Base-by-base conservation (phyloP, 306 rosid species). In the Casuarina glauca region DNA sequence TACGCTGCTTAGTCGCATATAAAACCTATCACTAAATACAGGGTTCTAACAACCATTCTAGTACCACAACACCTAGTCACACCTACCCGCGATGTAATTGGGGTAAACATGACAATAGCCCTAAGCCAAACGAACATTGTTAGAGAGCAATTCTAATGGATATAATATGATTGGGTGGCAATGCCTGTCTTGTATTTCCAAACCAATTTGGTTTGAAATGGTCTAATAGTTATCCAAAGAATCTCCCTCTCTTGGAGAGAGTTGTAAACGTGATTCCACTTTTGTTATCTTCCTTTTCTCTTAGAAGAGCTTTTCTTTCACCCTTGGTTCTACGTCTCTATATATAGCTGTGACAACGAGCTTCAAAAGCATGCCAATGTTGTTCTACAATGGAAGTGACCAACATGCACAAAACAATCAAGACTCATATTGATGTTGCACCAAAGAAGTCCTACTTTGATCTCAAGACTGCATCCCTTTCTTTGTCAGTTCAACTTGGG, bases 401-500 rank as follows among this genome's bases (percentile, higher is more conserved):
- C 36, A 93, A 91, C 77, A 90, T 69, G 72, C 78, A 83, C 84
- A 44, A 82, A 50, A 83, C 80, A 16, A 70, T 80, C 13, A 87
- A 83, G 79, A 46, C 57, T 8, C 77, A 70, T 52, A 46, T 89
- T 1, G 80, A 94, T 12, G 94, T 71, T 38, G 84, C 86, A 11
- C 94, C 94, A 1, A 49, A 74, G 63, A 90, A 85, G 82, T 82
- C 93, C 0, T 71, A 86, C 42, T 90, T 94, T 60, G 90, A 90
- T 73, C 13, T 90, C 12, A 88, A 80, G 75, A 74, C 76, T 12
- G 80, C 64, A 74, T 54, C 74, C 44, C 44, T 93, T 26, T 16
- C 26, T 66, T 79, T 85, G 0, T 79, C 82, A 2, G 49, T 84
- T 53, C 61, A 53, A 50, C 36, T 83, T n/a, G 89, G 86, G 17